A percentile compares a stretch with the other conserved stretches of the same genome.
Conservation (phyloP, 805 yeast genomes). For the Saturnispora ahearnii region DNA sequence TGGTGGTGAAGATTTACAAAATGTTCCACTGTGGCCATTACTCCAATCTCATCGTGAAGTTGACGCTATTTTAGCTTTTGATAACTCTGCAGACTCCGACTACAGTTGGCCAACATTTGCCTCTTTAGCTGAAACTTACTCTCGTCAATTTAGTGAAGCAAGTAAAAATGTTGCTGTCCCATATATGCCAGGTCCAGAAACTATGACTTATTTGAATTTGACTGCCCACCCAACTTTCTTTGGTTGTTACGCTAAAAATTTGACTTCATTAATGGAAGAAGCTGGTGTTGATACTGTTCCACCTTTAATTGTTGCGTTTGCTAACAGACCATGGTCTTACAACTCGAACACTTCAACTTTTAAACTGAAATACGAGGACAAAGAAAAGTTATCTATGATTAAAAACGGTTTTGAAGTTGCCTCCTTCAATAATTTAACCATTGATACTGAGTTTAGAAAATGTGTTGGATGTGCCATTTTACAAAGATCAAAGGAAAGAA, state of each 20-base stretch:
- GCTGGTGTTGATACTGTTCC: conserved; percentile 36
- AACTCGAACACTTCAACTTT: conserved; percentile 67
- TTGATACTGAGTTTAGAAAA: conserved; percentile 58
- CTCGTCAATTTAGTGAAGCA: conserved; percentile 45
- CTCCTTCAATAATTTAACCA: conserved; percentile 55
- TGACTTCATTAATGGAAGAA: conserved; percentile 41
- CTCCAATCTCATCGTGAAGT: conserved; percentile 51
- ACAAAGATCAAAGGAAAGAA: conserved; percentile 68
- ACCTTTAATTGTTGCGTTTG: conserved; percentile 70
- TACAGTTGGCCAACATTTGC: conserved; percentile 60
- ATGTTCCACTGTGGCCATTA: conserved; percentile 59
- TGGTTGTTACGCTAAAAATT: conserved; percentile 65
- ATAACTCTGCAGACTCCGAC: conserved; percentile 58
- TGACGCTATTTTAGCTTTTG: conserved; percentile 58
- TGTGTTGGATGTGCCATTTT: conserved; percentile 81
- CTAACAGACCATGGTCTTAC: conserved; percentile 60
- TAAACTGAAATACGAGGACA: conserved; percentile 50
- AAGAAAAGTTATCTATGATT: conserved; percentile 51
- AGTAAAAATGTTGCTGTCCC: conserved; percentile 65
- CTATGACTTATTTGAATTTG: conserved; percentile 52
- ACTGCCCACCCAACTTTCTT: conserved; percentile 70
- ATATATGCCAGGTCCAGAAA: conserved; percentile 60
- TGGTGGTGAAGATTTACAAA: conserved; percentile 74
- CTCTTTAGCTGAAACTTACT: conserved; percentile 46
- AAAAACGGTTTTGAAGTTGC: conserved; percentile 67